Evolutionary conservation across 148 eudicot genomes (phyloP).

Genomic region (Oxyria digyna): DNA sequence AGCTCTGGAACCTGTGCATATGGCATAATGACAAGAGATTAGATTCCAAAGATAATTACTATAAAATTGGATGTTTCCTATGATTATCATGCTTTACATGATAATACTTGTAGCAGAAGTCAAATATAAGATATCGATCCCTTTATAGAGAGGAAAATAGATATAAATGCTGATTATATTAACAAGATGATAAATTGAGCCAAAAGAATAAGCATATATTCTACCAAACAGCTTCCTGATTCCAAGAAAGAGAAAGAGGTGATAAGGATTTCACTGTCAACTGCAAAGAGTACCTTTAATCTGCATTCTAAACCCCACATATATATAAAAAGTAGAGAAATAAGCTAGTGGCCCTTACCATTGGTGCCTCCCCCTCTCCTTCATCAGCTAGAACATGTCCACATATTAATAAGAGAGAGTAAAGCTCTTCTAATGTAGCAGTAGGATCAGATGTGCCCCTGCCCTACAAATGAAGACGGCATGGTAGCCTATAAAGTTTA

Average conservation of each 20-base stretch:
- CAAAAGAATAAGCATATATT: too few relatives aligned
- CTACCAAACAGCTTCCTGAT: too few relatives aligned
- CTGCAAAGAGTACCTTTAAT: background rate
- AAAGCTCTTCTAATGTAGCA: slow-evolving; percentile 77
- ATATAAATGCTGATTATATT: too few relatives aligned
- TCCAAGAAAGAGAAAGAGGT: background rate
- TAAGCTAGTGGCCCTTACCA: slow-evolving; percentile 27
- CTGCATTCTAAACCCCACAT: background rate
- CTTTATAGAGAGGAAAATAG: background rate
- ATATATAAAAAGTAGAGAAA: background rate
- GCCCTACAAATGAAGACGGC: slow-evolving; percentile 28
- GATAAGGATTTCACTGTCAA: background rate
- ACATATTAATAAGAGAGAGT: slow-evolving; percentile 70
- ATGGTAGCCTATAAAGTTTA: slow-evolving; percentile 7
- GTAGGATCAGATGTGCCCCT: slow-evolving; percentile 75
- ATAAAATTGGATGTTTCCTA: too few relatives aligned
- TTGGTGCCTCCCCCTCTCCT: slow-evolving; percentile 91
- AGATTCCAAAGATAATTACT: background rate
- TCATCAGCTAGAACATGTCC: slow-evolving; percentile 97
- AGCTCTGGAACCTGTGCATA: slow-evolving; percentile 73
- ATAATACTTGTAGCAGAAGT: background rate
- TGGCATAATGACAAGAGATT: slow-evolving; percentile 2
- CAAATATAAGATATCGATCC: background rate
- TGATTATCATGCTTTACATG: background rate
- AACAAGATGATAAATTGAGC: too few relatives aligned